Evolutionary conservation across 2,329 filamentous ascomycete species (phyloP), one percentile per base, ranked within the genome.

Genomic region (Trichoderma atroviride): DNA sequence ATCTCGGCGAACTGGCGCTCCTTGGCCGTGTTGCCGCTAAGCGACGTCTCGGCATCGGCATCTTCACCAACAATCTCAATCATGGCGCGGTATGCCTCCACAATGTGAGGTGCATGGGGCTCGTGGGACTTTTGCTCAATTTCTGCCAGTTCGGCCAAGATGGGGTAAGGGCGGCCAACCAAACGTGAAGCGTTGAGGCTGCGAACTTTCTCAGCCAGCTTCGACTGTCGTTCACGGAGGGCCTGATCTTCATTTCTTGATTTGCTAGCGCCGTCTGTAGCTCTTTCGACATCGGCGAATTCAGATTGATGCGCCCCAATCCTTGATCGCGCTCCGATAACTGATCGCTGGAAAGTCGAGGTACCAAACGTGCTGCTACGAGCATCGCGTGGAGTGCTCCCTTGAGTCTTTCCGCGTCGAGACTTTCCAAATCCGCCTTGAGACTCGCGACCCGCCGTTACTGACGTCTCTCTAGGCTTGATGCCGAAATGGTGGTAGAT

Each of bases 401-500:
- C 81, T 73, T 80, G 81, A 40, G 72, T 59, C 79, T 84, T 83
- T 76, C 80, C 86, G 71, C 87, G 83, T 72, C 86, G 82, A 6
- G 88, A 89, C 58, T 86, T 84, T 13, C 88, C 88, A 73, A 91
- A 91, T 3, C 85, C 87, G 24, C 83, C 86, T 69, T 85, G 82
- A 4, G 83, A 78, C 70, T 87, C 84, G 73, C 82, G 81, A 63
- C 79, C 79, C 55, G 83, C 75, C 5, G 80, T 77, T 37, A 74
- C 74, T 9, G 76, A 71, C 37, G 85, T 85, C 59, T 89, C 86
- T 29, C 83, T 83, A 6, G 86, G 83, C 76, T 89, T 91, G 77
- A 99, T 91, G 16, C 96, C 96, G 79, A 99, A 98, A 80, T 99
- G 96, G 76, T 97, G 90, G 80, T 97, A 98, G 72, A 99, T 97